Conservation (phyloP, 2,329 filamentous ascomycete genomes). For the Diaporthe ampelina region DNA sequence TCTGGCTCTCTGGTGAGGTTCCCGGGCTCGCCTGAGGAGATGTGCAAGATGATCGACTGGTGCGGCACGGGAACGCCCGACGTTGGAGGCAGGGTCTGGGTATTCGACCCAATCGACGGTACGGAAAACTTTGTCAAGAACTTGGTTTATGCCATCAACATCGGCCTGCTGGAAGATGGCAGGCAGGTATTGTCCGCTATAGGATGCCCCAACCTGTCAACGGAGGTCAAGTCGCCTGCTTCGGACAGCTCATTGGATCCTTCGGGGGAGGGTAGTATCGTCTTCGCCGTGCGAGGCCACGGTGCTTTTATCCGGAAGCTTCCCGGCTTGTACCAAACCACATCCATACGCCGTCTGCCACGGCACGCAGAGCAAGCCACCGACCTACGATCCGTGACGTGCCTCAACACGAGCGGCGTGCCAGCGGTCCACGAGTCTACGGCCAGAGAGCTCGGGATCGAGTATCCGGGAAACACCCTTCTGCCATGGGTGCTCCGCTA, state of each 20-base stretch:
- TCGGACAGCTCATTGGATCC: slow-evolving; percentile 60
- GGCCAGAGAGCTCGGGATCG: slow-evolving; percentile 56
- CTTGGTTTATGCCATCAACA: slow-evolving; percentile 70
- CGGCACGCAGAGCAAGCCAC: slow-evolving; percentile 46
- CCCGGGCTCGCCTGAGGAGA: slow-evolving; percentile 57
- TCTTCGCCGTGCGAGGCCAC: slow-evolving; percentile 63
- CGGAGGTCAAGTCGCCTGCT: slow-evolving; percentile 55
- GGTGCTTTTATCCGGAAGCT: slow-evolving; percentile 64
- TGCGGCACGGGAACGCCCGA: slow-evolving; percentile 58
- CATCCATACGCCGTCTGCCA: slow-evolving; percentile 51
- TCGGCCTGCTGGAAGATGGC: slow-evolving; percentile 65
- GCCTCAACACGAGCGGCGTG: slow-evolving; percentile 60
- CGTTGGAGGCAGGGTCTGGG: slow-evolving; percentile 61
- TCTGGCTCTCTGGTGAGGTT: slow-evolving; percentile 47
- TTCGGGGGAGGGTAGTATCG: slow-evolving; percentile 60
- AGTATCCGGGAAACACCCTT: slow-evolving; percentile 64
- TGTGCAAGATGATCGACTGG: slow-evolving; percentile 68
- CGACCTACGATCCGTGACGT: slow-evolving; percentile 61
- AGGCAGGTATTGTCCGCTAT: slow-evolving; percentile 65
- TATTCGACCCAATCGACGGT: slow-evolving; percentile 73
- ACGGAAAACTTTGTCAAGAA: slow-evolving; percentile 69
- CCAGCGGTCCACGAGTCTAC: slow-evolving; percentile 61
- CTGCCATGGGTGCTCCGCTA: slow-evolving; percentile 71
- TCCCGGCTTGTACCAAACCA: slow-evolving; percentile 43
- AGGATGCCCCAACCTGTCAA: slow-evolving; percentile 56